phyloP scores from a whole-genome alignment of 495 filamentous ascomycete genomes.

The Tuber microsphaerosporum region DNA sequence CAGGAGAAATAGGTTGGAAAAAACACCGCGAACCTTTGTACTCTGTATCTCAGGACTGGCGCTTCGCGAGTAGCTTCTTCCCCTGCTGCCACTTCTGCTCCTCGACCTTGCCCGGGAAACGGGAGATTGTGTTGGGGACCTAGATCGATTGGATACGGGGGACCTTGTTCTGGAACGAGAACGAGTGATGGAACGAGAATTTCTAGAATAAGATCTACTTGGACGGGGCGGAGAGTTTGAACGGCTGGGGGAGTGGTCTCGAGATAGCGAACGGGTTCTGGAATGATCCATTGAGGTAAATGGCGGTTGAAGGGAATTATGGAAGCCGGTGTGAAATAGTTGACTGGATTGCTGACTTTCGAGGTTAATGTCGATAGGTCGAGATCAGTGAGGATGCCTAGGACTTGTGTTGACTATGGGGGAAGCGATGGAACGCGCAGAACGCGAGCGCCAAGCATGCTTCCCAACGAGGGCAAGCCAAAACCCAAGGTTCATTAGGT shows the following conservation, averaged over 20 bases:
- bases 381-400: not conserved
- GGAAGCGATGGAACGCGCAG: not conserved
- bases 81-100: slow-evolving; percentile 32
- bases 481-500: not conserved
- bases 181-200: slow-evolving; percentile 28
- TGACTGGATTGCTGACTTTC: not conserved
- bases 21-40: slow-evolving; percentile 33
- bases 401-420: not conserved
- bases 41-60: slow-evolving; percentile 40
- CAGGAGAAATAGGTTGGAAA: not conserved
- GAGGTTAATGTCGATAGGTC: not conserved
- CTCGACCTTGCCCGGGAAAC: slow-evolving; percentile 23
- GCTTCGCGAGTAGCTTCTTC: slow-evolving; percentile 37
- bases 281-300: slow-evolving; percentile 26
- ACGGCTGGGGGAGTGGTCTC: slow-evolving; percentile 29
- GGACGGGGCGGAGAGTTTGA: slow-evolving; percentile 35
- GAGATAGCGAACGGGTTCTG: slow-evolving; percentile 13
- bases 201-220: slow-evolving; percentile 28
- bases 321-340: not conserved
- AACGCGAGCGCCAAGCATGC: slow-evolving; percentile 3
- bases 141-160: slow-evolving; percentile 15
- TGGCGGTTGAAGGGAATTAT: not conserved
- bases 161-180: slow-evolving; percentile 32
- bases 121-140: slow-evolving; percentile 15
- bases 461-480: not conserved